These are phyloP conservation scores for Podospora pseudoanserina DNA, from an alignment of 495 filamentous ascomycete genomes.

Conservation along the genomic window DNA sequence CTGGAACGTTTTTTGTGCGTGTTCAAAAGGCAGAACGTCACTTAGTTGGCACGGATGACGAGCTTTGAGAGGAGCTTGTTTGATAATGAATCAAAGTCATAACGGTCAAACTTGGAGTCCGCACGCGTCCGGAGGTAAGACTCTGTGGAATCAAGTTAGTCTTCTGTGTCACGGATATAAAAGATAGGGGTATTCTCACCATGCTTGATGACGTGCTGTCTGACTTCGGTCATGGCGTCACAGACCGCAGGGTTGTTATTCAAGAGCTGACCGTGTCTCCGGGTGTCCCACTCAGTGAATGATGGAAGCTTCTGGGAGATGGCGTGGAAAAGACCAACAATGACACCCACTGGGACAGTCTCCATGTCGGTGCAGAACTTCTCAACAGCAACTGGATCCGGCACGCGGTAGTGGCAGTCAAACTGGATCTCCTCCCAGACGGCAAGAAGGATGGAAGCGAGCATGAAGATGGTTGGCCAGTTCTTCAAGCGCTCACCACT, in stretches of 20 bases:
- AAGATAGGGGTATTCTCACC: conserved; percentile 52
- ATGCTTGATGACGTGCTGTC: conserved; percentile 81
- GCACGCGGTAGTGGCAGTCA: conserved; percentile 87
- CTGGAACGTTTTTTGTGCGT: neutral
- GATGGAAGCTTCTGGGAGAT: conserved; percentile 91
- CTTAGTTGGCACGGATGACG: conserved; percentile 85
- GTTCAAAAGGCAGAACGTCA: conserved; percentile 8
- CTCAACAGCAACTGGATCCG: conserved; percentile 72
- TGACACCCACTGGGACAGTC: conserved; percentile 86
- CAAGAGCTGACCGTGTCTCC: conserved; percentile 78
- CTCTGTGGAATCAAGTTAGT: conserved; percentile 39
- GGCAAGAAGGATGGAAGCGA: conserved; percentile 81
- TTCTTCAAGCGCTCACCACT: conserved; percentile 91
- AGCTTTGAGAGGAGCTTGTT: conserved; percentile 94
- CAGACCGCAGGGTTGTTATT: conserved; percentile 86
- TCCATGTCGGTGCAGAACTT: conserved; percentile 97
- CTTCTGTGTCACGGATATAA: neutral
- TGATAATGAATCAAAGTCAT: conserved; percentile 87
- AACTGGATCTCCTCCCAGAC: conserved; percentile 99
- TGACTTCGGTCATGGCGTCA: conserved; percentile 90
- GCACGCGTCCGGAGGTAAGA: conserved; percentile 53
- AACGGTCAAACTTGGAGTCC: conserved; percentile 72
- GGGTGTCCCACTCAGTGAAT: conserved; percentile 86
- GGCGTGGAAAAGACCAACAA: conserved; percentile 89
- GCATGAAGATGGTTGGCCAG: conserved; percentile 96